Conservation (phyloP, 2,329 filamentous ascomycete species). For the Sclerotiophoma versabilis region DNA sequence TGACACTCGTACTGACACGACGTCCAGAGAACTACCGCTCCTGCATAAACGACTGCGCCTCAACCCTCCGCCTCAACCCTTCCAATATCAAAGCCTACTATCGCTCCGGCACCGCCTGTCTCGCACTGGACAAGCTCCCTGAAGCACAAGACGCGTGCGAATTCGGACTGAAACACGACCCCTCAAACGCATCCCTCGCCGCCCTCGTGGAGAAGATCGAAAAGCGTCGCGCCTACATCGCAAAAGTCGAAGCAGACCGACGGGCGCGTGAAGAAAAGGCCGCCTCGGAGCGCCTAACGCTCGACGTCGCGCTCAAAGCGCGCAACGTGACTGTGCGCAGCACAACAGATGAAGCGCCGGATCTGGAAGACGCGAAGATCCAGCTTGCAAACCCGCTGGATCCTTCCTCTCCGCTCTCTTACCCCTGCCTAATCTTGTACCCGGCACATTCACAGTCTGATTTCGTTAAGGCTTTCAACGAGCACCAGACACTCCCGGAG, state of each 20-base stretch:
- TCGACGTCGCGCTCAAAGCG: constrained; percentile 63
- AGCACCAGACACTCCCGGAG: constrained; percentile 75
- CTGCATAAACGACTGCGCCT: constrained; percentile 83
- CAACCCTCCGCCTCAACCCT: constrained; percentile 79
- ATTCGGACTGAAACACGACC: constrained; percentile 76
- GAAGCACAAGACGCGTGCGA: constrained; percentile 83
- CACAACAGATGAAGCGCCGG: constrained; percentile 77
- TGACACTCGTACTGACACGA: no score
- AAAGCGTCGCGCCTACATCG: constrained; percentile 63
- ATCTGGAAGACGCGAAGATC: constrained; percentile 84
- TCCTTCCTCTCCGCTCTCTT: constrained; percentile 72
- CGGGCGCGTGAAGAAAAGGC: constrained; percentile 62
- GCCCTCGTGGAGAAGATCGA: constrained; percentile 69
- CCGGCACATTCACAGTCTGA: constrained; percentile 83
- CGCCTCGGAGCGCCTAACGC: constrained; percentile 64
- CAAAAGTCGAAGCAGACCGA: constrained; percentile 64
- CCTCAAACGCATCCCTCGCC: constrained; percentile 71
- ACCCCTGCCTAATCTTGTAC: constrained; percentile 86
- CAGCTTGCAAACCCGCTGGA: constrained; percentile 76
- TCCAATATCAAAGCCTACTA: constrained; percentile 90
- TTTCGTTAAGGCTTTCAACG: constrained; percentile 86
- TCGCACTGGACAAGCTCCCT: constrained; percentile 76
- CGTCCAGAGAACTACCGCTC: constrained; percentile 82
- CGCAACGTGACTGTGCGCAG: constrained; percentile 72
- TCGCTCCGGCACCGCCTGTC: constrained; percentile 78